phyloP scores from a whole-genome alignment of 208 protist species.

The Wallacemonas sp. region DNA sequence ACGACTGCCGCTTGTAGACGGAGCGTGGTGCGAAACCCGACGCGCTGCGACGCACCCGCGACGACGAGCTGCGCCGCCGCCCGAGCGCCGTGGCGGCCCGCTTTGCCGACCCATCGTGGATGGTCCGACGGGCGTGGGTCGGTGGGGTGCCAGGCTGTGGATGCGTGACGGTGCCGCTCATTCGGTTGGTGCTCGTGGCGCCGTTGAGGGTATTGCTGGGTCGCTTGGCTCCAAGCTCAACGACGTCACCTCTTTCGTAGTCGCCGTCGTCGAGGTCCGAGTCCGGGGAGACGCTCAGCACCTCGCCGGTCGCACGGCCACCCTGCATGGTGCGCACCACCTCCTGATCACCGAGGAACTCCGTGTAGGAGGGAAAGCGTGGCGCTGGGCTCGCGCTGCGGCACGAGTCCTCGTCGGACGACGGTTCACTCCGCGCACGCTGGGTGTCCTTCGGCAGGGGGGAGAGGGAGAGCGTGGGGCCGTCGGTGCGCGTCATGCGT shows the following conservation, averaged over 20 bases:
- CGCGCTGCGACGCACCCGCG: constrained; percentile 16
- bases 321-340: constrained; percentile 19
- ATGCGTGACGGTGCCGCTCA: not conserved
- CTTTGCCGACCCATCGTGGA: constrained; percentile 8
- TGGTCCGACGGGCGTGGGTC: not conserved
- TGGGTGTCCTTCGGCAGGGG: constrained; percentile 18
- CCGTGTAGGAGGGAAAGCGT: constrained; percentile 75
- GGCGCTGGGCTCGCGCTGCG: constrained; percentile 73
- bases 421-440: not conserved
- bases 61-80: constrained; percentile 8
- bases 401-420: constrained; percentile 2
- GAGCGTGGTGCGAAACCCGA: constrained; percentile 16
- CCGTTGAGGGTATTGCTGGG: constrained; percentile 7
- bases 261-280: constrained; percentile 21
- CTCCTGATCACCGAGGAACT: constrained; percentile 71
- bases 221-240: constrained; percentile 22
- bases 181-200: not conserved
- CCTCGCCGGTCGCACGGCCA: constrained; percentile 21
- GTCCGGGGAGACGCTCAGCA: constrained; percentile 42
- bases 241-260: not conserved
- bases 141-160: constrained; percentile 4
- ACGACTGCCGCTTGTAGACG: constrained; percentile 14
- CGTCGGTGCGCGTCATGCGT: constrained; percentile 13
- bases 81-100: constrained; percentile 3
- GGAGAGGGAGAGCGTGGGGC: constrained; percentile 13